Evolutionary conservation across 148 eudicot species (phyloP), one percentile per base, ranked within the genome.

Genomic region (Suaeda aralocaspica): DNA sequence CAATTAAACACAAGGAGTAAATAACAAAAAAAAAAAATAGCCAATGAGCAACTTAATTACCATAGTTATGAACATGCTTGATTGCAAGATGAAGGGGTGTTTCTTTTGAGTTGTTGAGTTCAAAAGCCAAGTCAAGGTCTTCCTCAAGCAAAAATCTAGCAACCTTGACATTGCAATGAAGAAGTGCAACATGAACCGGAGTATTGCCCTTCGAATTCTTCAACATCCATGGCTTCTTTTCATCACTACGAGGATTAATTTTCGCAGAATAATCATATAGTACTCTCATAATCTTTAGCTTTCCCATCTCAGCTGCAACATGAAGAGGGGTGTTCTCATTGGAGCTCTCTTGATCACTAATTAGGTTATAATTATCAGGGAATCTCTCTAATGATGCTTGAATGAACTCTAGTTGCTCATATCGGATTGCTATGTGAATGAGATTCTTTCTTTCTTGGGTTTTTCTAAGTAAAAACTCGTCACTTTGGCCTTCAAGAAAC

Each of bases 301-400:
- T 30, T 29, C 63, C 63, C 10, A 59, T 39, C 39, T 59, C 39
- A 30, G 63, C 63, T 0, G 57, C 57, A n/a, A 52, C 26, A 52
- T 52, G 57, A 52, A 52, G 57, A 52, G 66, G 46, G 8, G 66
- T 61, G 28, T 61, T 42, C n/a, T 49, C 64, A 12, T 28, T 5
- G 15, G 25, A 41, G 34, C 42, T 69, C 9, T 8, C 28, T 31
- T 36, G 41, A 36, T 69, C 72, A 46, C 64, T 11, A 9, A 69
- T 28, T 9, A 69, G 34, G 14, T 45, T 9, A 14, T 42, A 9
- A 55, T 58, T 19, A 21, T 21, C 36, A 14, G 71, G 13, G 21
- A 53, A n/a, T 42, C 11, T 36, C 22, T 53, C 13, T 2, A 68
- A 45, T 51, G 14, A 42, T 36, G 31, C 61, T 68, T 36, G 1